Evolutionary conservation across 495 filamentous ascomycete genomes (phyloP), one percentile per base, ranked within the genome.

Genomic region (Penicillium psychrofluorescens): DNA sequence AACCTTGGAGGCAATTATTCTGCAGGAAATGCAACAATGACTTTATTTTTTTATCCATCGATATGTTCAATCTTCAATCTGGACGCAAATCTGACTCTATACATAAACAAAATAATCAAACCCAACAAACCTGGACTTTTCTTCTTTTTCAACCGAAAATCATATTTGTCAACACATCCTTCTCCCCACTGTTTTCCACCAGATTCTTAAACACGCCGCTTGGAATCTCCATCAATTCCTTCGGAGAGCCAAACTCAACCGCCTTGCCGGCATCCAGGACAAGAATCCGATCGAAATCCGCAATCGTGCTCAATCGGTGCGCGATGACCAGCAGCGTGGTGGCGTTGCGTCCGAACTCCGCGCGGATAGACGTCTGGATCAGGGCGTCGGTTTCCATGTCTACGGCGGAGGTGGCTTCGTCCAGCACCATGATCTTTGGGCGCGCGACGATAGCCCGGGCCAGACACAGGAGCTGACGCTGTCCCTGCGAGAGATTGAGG

Each of bases 331-430:
- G 55, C 8, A 94, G 60, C 0, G 88, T 90, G 9, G 75, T 72
- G n/a, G 79, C 78, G 45, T 82, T 76, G 8, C 70, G 74, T 8
- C 65, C 67, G 43, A 92, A 94, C 58, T 90, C 86, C 38, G 85
- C 79, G 11, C 88, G 76, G 48, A 95, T 94, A 38, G 77, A 84
- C 10, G 83, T 74, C 64, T 95, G 88, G 49, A 95, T 92, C 11
- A 90, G 66, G 6, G 76, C 69, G 59, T 95, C 90, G 0, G 86
- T 92, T 32, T 81, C 77, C 82, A 88, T 89, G 61, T 95, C 90
- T 5, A 95, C 87, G 3, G 90, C 86, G 5, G 80, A 85, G 0
- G 90, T 95, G 0, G 90, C 90, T 64, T 95, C 90, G 56, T 95
- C 90, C 8, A 95, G 74, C 8, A 95, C 80, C 77, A 95, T 84